phyloP scores from a whole-genome alignment of 495 filamentous ascomycete species.

The Immersiella caudata region DNA sequence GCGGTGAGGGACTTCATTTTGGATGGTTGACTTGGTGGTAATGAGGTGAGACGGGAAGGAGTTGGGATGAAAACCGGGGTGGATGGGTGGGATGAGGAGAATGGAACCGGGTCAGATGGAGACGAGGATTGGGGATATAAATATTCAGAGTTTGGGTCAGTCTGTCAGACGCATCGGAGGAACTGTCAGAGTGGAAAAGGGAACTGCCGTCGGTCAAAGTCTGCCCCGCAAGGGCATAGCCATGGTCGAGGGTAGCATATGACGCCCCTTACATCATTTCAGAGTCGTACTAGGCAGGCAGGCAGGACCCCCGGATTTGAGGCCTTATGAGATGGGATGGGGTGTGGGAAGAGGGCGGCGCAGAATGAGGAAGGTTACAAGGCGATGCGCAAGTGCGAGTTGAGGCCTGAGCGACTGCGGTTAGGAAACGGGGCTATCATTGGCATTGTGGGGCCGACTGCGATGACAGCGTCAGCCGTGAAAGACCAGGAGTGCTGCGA shows the following conservation, averaged over 20 bases:
- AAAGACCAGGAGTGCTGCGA: not conserved
- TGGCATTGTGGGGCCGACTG: not conserved
- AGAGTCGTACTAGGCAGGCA: not conserved
- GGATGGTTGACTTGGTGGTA: not conserved
- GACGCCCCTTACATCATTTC: not conserved
- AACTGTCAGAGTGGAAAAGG: not conserved
- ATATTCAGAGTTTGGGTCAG: not conserved
- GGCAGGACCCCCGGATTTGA: not conserved
- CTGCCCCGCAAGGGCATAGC: not conserved
- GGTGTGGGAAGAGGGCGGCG: not conserved
- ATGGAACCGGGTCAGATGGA: not conserved
- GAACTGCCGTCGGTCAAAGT: not conserved
- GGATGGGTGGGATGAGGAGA: not conserved
- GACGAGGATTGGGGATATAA: not conserved
- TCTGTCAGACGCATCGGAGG: not conserved
- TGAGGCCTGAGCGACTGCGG: not conserved
- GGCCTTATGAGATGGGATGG: not conserved
- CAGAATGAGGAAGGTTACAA: not conserved
- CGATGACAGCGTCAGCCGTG: not conserved
- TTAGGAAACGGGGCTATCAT: not conserved
- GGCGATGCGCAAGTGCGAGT: not conserved
- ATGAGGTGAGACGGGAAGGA: not conserved
- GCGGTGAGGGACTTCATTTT: not conserved
- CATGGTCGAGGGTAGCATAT: not conserved
- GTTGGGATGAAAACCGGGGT: not conserved